Evolutionary conservation across 2,329 filamentous ascomycete species (phyloP).

Genomic region (Whalleya microplaca): DNA sequence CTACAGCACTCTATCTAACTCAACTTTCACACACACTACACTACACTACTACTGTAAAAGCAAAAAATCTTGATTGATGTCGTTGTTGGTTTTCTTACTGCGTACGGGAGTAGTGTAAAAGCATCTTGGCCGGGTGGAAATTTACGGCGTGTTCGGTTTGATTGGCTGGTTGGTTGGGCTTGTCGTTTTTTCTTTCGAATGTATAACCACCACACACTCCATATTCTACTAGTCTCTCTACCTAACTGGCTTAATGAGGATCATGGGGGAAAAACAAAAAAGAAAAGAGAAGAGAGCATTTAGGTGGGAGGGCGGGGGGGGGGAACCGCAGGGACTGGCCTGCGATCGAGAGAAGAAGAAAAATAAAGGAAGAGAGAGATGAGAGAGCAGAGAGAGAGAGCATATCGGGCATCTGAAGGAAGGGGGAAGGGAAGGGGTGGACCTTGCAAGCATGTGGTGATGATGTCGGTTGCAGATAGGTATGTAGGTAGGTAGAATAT

Average conservation of each 20-base stretch:
- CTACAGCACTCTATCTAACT: background rate
- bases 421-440: no score
- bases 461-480: slow-evolving; percentile 22
- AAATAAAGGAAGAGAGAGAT: no score
- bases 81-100: slow-evolving; percentile 13
- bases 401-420: slow-evolving; percentile 11
- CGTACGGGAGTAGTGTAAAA: slow-evolving; percentile 4
- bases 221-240: no score
- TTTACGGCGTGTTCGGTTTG: slow-evolving; percentile 11
- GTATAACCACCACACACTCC: background rate
- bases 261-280: slow-evolving; percentile 13
- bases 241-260: slow-evolving; percentile 28
- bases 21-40: no score
- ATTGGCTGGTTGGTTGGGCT: slow-evolving; percentile 16
- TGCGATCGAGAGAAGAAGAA: background rate
- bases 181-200: slow-evolving; percentile 30
- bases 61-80: slow-evolving; percentile 17
- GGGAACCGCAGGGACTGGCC: no score
- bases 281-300: slow-evolving; percentile 20
- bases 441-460: slow-evolving; percentile 1
- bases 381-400: no score
- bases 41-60: slow-evolving; percentile 7
- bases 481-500: no score
- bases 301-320: background rate
- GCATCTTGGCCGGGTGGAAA: slow-evolving; percentile 16